phyloP scores from a whole-genome alignment of 2,329 filamentous ascomycete genomes.

The Fusarium virguliforme region DNA sequence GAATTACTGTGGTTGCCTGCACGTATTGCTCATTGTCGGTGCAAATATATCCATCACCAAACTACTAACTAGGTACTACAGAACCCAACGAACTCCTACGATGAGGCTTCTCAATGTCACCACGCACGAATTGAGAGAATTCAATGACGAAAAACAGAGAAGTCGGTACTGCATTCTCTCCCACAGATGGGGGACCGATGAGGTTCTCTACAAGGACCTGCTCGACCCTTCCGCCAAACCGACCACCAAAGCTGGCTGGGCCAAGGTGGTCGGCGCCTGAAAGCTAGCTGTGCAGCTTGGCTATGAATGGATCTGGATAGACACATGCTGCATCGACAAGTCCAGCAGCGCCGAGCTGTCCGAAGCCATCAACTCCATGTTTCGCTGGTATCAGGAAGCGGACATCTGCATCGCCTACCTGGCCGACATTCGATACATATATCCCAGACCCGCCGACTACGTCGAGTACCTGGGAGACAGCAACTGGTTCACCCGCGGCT shows the following conservation, averaged over 20 bases:
- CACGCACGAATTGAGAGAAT: background rate
- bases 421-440: background rate
- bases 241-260: constrained; percentile 7
- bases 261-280: background rate
- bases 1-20: background rate
- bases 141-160: background rate
- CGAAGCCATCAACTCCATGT: constrained; percentile 10
- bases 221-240: background rate
- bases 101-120: background rate
- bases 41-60: background rate
- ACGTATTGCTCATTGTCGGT: background rate
- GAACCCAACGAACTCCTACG: background rate
- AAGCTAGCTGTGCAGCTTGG: background rate
- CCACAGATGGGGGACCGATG: constrained; percentile 6
- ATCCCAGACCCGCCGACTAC: background rate
- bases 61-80: background rate
- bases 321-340: constrained; percentile 14
- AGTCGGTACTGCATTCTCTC: constrained; percentile 8
- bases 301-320: constrained; percentile 11
- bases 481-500: constrained; percentile 1
- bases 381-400: background rate
- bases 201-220: constrained; percentile 8
- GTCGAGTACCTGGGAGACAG: background rate
- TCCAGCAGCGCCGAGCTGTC: constrained; percentile 1
- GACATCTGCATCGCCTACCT: constrained; percentile 5